These are phyloP conservation scores for Emmonsia crescens DNA, from an alignment of 2,329 filamentous ascomycete species.

Conservation along the genomic window DNA sequence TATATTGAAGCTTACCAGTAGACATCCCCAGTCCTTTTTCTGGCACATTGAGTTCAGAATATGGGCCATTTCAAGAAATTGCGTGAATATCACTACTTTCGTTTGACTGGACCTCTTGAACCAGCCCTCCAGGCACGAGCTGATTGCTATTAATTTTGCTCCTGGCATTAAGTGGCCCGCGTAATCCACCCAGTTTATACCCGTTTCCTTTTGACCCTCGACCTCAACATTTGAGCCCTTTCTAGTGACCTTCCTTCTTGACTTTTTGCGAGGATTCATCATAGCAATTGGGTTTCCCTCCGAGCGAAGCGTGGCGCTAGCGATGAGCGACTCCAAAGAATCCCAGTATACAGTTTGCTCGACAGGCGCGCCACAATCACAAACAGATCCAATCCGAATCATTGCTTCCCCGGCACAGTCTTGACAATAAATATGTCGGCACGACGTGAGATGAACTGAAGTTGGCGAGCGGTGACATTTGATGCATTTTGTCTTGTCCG, in stretches of 20 bases:
- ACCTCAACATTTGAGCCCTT: conserved; percentile 3
- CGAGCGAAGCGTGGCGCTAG: background rate
- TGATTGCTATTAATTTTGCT: conserved; percentile 31
- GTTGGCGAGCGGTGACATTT: conserved; percentile 33
- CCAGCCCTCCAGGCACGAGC: conserved; percentile 28
- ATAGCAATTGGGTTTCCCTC: background rate
- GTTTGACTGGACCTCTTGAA: conserved; percentile 33
- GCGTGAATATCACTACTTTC: conserved; percentile 52
- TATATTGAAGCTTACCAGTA: conserved; percentile 24
- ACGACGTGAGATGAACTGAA: conserved; percentile 38
- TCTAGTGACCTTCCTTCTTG: background rate
- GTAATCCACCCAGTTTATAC: conserved; percentile 20
- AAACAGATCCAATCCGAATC: background rate
- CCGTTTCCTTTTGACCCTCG: conserved; percentile 11
- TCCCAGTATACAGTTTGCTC: conserved; percentile 10
- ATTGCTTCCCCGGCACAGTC: conserved; percentile 31
- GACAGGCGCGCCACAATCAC: conserved; percentile 11
- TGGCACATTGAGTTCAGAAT: conserved; percentile 43
- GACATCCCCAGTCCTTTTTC: conserved; percentile 38
- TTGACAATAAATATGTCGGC: conserved; percentile 46
- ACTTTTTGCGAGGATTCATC: background rate
- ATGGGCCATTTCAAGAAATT: conserved; percentile 45
- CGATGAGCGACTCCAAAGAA: conserved; percentile 2
- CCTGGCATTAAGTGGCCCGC: conserved; percentile 22
- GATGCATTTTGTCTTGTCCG: conserved; percentile 28